Conservation (phyloP, 2,329 filamentous ascomycete genomes). For the Paecilomyces sp. region DNA sequence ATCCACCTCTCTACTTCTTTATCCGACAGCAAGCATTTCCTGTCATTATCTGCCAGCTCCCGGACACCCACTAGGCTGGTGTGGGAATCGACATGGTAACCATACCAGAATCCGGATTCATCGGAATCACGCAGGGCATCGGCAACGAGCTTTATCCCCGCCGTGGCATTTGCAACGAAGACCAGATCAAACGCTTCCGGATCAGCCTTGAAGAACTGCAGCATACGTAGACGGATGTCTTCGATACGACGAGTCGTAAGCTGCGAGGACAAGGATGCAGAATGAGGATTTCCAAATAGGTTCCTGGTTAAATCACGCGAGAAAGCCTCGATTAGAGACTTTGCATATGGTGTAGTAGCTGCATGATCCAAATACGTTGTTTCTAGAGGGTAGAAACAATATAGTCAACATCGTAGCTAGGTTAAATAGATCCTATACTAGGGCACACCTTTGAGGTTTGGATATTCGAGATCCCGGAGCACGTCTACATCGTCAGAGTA, state of each 20-base stretch:
- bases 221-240: constrained; percentile 61
- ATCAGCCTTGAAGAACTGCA: constrained; percentile 74
- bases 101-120: constrained; percentile 65
- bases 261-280: constrained; percentile 73
- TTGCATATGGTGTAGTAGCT: constrained; percentile 78
- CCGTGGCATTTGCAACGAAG: constrained; percentile 88
- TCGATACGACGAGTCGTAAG: constrained; percentile 68
- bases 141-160: constrained; percentile 76
- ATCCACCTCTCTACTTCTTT: constrained; percentile 61
- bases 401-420: neutral
- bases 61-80: constrained; percentile 80
- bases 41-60: constrained; percentile 58
- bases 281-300: constrained; percentile 89
- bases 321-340: constrained; percentile 73
- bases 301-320: constrained; percentile 69
- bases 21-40: constrained; percentile 58
- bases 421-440: neutral
- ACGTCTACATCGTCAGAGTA: constrained; percentile 41
- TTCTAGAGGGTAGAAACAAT: constrained; percentile 39
- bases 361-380: constrained; percentile 87
- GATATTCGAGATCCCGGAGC: constrained; percentile 43
- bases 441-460: constrained; percentile 30
- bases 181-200: constrained; percentile 78
- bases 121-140: constrained; percentile 66
- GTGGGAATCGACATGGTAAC: constrained; percentile 77